These are phyloP conservation scores for maize (Zea mays) DNA, from an alignment of 176 grass and related monocot species.

Conservation along the genomic window DNA sequence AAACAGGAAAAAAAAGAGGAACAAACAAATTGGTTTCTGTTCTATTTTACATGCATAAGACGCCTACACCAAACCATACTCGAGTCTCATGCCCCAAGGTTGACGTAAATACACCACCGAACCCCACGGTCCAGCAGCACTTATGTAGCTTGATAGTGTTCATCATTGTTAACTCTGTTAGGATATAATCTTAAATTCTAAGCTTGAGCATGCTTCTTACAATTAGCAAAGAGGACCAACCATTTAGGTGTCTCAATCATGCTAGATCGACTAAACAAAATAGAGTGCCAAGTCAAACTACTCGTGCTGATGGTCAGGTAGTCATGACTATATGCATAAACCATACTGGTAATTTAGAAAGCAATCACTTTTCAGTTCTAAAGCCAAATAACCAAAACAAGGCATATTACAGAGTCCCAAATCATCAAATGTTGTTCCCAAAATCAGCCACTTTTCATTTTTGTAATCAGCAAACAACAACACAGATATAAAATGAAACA, in stretches of 20 bases:
- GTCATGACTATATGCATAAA: slow-evolving; percentile 6
- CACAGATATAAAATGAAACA: slow-evolving; percentile 1
- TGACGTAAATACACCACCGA: not conserved
- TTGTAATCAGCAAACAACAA: slow-evolving; percentile 1
- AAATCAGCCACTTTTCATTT: slow-evolving; percentile 13
- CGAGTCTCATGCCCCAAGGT: slow-evolving; percentile 16
- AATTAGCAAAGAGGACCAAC: not conserved
- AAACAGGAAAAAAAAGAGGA: too few relatives aligned
- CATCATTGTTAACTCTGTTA: slow-evolving; percentile 7
- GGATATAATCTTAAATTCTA: slow-evolving; percentile 4
- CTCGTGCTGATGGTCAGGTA: not conserved
- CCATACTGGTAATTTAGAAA: slow-evolving; percentile 13
- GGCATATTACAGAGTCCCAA: not conserved
- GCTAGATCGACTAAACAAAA: not conserved
- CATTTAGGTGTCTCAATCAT: slow-evolving; percentile 14
- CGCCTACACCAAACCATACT: not conserved
- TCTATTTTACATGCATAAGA: slow-evolving; percentile 33
- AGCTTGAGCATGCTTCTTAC: slow-evolving; percentile 35
- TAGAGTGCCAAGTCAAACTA: not conserved
- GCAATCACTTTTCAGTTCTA: not conserved
- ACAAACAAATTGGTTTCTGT: not conserved
- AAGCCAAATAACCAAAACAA: not conserved
- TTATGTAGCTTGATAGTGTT: not conserved
- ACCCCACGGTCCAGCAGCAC: slow-evolving; percentile 7
- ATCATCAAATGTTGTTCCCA: too few relatives aligned